Base-by-base conservation (phyloP, 352 stramenopile species). In the Phytophthora macrochlamydospora region DNA sequence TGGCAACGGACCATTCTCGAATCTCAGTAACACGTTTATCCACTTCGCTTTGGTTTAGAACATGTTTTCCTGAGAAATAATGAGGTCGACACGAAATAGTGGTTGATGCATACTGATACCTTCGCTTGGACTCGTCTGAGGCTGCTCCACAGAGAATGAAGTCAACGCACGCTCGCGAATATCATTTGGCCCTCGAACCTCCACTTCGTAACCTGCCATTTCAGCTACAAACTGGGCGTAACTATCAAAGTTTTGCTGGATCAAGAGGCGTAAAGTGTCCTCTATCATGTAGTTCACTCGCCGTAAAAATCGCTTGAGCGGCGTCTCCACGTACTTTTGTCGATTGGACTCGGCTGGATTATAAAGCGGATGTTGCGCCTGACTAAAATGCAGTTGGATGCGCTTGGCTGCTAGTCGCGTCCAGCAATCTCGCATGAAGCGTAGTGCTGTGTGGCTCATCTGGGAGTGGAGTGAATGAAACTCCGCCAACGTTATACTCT, bases 241-340 rank as follows among this genome's bases (percentile, higher is more conserved):
- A 4, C 77, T 72, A 12, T 81, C 54, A 50, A 94, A 94, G 37
- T 94, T 94, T 7, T 81, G 62, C 14, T 79, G 62, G 30, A 94
- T 81, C 4, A 96, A 48, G 13, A 81, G 46, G 0, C 82, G 82
- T 12, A 96, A 67, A 3, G 83, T 86, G 50, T 91, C 79, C 72
- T 92, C 83, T 7, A 94, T 62, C 80, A 94, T 93, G 66, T 93
- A 93, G 52, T 94, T 93, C 6, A 94, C 78, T 18, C 88, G 85
- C 57, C 87, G 84, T 12, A 96, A 66, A 43, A 94, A 87, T 2
- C 61, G 64, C 11, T 70, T 81, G 13, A 90, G 67, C 7, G 74
- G 73, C 11, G 81, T 88, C 11, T 74, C 65, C 29, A 91, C n/a
- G 55, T 96, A 96, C 50, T 79, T 79, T 29, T 81, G 65, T 3